Percentiles rank a stretch among this genome's conserved stretches.
phyloP scores from a whole-genome alignment of 2,329 filamentous ascomycete species.

The Calycina marina region DNA sequence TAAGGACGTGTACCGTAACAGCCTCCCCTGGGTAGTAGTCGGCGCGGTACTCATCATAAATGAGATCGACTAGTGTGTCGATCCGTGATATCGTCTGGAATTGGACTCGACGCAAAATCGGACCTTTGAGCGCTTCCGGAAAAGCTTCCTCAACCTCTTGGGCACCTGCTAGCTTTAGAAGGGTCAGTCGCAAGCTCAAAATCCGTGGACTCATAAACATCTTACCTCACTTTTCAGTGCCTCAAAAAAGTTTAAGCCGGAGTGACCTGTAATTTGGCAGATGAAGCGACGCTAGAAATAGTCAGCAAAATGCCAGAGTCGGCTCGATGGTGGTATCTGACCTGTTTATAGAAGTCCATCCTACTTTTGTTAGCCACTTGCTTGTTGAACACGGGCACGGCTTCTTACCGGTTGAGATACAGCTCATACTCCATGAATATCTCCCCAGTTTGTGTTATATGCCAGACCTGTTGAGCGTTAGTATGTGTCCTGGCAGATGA shows the following conservation, averaged over 20 bases:
- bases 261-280: constrained; percentile 90
- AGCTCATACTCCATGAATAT: constrained; percentile 80
- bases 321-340: constrained; percentile 25
- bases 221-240: constrained; percentile 78
- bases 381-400: constrained; percentile 6
- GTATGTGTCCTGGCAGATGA: too few relatives aligned
- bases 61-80: constrained; percentile 58
- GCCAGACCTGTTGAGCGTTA: constrained; percentile 82
- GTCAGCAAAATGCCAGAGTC: constrained; percentile 12
- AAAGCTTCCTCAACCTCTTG: constrained; percentile 85
- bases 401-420: constrained; percentile 63
- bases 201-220: constrained; percentile 1
- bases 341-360: constrained; percentile 89
- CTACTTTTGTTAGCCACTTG: constrained; percentile 28
- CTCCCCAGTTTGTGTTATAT: constrained; percentile 80
- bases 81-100: constrained; percentile 82
- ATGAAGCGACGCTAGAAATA: constrained; percentile 56
- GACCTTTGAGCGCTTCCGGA: constrained; percentile 79
- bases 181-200: constrained; percentile 14
- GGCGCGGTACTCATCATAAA: constrained; percentile 67
- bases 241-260: constrained; percentile 81
- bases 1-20: constrained; percentile 57
- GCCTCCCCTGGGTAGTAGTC: constrained; percentile 86
- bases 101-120: constrained; percentile 79
- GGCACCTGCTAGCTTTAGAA: constrained; percentile 54